A percentile compares a stretch with the other conserved stretches of the same genome.
Evolutionary conservation across 495 filamentous ascomycete genomes (phyloP).

Genomic region (Margaritispora aquatica): DNA sequence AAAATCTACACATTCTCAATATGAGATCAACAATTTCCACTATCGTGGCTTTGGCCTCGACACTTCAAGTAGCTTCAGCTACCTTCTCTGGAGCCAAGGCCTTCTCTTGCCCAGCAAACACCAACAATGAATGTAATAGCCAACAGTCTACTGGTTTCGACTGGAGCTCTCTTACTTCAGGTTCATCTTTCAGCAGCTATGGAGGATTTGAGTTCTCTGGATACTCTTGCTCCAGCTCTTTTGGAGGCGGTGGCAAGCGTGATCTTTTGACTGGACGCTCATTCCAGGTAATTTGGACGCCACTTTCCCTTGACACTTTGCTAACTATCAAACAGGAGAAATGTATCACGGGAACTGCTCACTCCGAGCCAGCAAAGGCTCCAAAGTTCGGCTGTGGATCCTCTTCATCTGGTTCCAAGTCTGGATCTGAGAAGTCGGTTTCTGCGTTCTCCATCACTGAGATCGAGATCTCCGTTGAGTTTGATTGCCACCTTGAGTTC

Average conservation of each 20-base stretch:
- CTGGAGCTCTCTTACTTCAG: constrained; percentile 57
- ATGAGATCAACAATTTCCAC: constrained; percentile 27
- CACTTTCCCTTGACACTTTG: too few relatives aligned
- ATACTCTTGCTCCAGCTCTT: constrained; percentile 56
- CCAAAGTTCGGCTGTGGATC: constrained; percentile 47
- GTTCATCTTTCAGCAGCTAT: constrained; percentile 56
- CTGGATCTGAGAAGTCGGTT: constrained; percentile 31
- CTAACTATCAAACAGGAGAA: too few relatives aligned
- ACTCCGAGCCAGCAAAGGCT: constrained; percentile 37
- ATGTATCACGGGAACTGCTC: constrained; percentile 57
- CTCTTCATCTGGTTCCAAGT: constrained; percentile 48
- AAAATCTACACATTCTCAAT: too few relatives aligned
- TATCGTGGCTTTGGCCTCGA: constrained; percentile 49
- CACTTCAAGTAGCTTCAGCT: constrained; percentile 49
- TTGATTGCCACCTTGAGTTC: constrained; percentile 73
- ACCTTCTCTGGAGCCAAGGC: constrained; percentile 52
- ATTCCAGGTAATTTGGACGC: too few relatives aligned
- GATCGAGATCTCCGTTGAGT: constrained; percentile 64
- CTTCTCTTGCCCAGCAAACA: constrained; percentile 66
- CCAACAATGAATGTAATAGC: constrained; percentile 67
- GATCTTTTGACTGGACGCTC: constrained; percentile 39
- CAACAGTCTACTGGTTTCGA: constrained; percentile 62
- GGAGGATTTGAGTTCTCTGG: constrained; percentile 65
- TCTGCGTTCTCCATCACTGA: constrained; percentile 67
- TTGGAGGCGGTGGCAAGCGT: constrained; percentile 38